phyloP scores from a whole-genome alignment of 1,284 basidiomycete genomes.

The Papiliotrema flavescens region DNA sequence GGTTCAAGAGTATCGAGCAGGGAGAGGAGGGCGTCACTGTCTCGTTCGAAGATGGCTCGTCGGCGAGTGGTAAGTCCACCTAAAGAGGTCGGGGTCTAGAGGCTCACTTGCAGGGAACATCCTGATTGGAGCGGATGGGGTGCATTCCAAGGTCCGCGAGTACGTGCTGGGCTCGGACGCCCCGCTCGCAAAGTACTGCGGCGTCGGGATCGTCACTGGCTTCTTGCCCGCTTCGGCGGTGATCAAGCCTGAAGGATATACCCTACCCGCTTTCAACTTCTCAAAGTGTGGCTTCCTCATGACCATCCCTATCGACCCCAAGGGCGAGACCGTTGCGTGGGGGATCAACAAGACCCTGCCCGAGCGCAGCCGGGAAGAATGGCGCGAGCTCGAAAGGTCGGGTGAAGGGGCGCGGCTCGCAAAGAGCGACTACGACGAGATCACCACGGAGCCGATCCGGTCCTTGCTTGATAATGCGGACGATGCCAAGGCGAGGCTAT shows the following conservation, averaged over 20 bases:
- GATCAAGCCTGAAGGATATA: constrained; percentile 2
- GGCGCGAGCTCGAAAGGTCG: constrained; percentile 14
- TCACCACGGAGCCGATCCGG: constrained; percentile 17
- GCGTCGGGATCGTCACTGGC: constrained; percentile 13
- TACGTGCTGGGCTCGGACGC: constrained; percentile 13
- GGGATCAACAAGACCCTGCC: constrained; percentile 10
- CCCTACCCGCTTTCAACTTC: constrained; percentile 19
- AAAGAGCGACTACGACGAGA: constrained; percentile 13
- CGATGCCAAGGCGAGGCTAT: constrained; percentile 9
- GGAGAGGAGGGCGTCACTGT: constrained; percentile 9
- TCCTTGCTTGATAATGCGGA: constrained; percentile 14
- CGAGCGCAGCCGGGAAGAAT: constrained; percentile 16
- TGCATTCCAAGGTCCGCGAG: constrained; percentile 14
- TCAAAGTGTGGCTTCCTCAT: constrained; percentile 19
- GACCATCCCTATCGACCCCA: constrained; percentile 15
- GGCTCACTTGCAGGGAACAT: constrained; percentile 11
- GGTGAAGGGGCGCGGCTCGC: constrained; percentile 16
- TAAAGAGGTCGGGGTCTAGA: background rate
- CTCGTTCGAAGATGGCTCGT: constrained; percentile 12
- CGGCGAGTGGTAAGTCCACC: constrained; percentile 6
- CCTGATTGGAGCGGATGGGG: constrained; percentile 21
- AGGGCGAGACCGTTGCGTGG: constrained; percentile 17
- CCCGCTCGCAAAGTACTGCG: constrained; percentile 11
- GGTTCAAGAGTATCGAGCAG: constrained; percentile 15
- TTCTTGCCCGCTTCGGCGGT: constrained; percentile 7